Percentiles rank a stretch among this genome's conserved stretches.
phyloP scores from a whole-genome alignment of 2,329 filamentous ascomycete species.

The Calonectria crousiana region DNA sequence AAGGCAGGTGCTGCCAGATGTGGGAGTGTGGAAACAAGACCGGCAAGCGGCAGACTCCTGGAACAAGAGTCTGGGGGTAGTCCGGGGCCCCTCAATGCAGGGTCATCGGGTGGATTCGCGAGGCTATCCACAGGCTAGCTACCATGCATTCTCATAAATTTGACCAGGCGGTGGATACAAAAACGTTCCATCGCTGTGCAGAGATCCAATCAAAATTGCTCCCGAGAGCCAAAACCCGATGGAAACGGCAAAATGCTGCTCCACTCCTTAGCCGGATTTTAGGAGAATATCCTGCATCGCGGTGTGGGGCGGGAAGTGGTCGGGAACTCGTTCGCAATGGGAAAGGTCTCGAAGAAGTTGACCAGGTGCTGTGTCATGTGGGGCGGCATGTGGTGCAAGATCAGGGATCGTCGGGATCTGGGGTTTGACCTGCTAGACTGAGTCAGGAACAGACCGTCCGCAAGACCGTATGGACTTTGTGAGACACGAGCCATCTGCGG shows the following conservation, averaged over 20 bases:
- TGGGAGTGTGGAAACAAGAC: background rate
- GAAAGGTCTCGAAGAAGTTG: background rate
- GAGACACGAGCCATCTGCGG: background rate
- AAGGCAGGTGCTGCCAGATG: background rate
- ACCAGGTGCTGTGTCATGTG: background rate
- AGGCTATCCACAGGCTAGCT: background rate
- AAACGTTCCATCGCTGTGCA: too few relatives aligned
- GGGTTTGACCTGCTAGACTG: background rate
- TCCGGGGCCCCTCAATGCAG: background rate
- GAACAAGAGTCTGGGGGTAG: background rate
- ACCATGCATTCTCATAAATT: too few relatives aligned
- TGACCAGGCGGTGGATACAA: too few relatives aligned
- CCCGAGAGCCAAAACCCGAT: too few relatives aligned
- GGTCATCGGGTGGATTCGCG: background rate
- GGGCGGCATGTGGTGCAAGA: background rate
- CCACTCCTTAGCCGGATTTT: too few relatives aligned
- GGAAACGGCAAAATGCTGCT: too few relatives aligned
- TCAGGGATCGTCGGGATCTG: background rate
- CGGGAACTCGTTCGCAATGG: background rate
- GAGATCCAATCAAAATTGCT: too few relatives aligned
- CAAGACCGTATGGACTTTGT: background rate
- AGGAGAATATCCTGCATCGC: background rate
- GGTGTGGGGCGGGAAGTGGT: slow-evolving; percentile 1
- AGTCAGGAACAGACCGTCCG: background rate
- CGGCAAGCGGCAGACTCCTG: background rate